Percentiles rank a stretch among this genome's conserved stretches.
Conservation (phyloP, 1,284 basidiomycete species). For the Ceratobasidium sp. region DNA sequence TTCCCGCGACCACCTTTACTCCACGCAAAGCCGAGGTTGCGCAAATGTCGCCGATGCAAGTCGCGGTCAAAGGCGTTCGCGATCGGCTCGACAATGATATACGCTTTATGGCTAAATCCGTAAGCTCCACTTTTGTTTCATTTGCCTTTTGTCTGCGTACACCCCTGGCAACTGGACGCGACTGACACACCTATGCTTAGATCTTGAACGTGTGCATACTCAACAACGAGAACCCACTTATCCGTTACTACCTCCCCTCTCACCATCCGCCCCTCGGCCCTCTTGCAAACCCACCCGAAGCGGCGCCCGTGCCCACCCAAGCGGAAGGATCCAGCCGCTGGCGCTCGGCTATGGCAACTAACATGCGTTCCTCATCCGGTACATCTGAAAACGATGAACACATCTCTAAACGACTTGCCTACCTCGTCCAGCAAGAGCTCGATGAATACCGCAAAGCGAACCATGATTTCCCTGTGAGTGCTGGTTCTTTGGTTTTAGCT, state of each 20-base stretch:
- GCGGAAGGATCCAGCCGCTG: constrained; percentile 69
- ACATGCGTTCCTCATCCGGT: constrained; percentile 41
- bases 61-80: constrained; percentile 58
- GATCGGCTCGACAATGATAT: constrained; percentile 85
- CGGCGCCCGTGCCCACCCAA: constrained; percentile 63
- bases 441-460: constrained; percentile 89
- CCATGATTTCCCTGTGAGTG: constrained; percentile 82
- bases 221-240: constrained; percentile 92
- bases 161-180: constrained; percentile 43
- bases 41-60: constrained; percentile 59
- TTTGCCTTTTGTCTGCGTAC: not conserved
- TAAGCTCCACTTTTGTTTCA: constrained; percentile 52
- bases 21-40: constrained; percentile 30
- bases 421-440: constrained; percentile 80
- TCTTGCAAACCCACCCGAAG: constrained; percentile 69
- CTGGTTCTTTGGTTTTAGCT: constrained; percentile 23
- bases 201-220: constrained; percentile 92
- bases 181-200: constrained; percentile 58
- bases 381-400: constrained; percentile 56
- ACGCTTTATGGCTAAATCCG: constrained; percentile 71
- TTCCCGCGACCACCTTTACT: constrained; percentile 53
- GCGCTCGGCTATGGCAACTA: constrained; percentile 58
- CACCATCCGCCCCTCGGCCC: constrained; percentile 89
- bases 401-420: constrained; percentile 80
- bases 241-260: constrained; percentile 91